Conservation (phyloP, 2,329 filamentous ascomycete genomes). For the Penicillium corylophilum region DNA sequence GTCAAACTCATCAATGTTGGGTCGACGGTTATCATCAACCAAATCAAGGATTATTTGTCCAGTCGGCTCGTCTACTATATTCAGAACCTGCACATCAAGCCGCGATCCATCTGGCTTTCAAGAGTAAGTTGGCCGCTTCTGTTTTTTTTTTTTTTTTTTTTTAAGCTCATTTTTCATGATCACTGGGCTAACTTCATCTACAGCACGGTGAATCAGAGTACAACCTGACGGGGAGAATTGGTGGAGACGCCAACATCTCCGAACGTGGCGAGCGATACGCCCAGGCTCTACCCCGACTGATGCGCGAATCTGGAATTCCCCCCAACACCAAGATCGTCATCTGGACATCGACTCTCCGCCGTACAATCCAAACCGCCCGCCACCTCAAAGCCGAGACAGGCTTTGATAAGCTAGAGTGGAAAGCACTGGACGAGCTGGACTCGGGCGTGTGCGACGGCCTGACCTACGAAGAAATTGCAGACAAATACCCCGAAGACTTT, state of each 20-base stretch:
- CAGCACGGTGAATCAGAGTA: conserved; percentile 93
- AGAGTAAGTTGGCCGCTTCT: conserved; percentile 59
- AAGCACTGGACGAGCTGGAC: conserved; percentile 95
- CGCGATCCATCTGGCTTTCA: conserved; percentile 93
- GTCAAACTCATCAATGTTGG: conserved; percentile 97
- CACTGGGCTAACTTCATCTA: background rate
- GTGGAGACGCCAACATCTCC: conserved; percentile 86
- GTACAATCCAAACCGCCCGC: conserved; percentile 88
- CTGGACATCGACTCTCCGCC: conserved; percentile 73
- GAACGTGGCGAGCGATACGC: conserved; percentile 85
- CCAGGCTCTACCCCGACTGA: conserved; percentile 75
- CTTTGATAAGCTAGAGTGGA: conserved; percentile 97
- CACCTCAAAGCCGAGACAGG: conserved; percentile 67
- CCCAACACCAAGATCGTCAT: conserved; percentile 62
- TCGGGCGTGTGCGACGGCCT: conserved; percentile 94
- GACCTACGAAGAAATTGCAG: conserved; percentile 92
- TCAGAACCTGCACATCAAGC: conserved; percentile 97
- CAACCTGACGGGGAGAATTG: conserved; percentile 87
- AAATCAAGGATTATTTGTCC: conserved; percentile 94
- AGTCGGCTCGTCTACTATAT: conserved; percentile 96
- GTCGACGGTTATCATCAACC: conserved; percentile 95
- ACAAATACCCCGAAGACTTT: conserved; percentile 91
- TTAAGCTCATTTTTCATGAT: background rate
- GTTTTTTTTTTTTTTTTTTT: background rate
- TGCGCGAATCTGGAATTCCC: conserved; percentile 82